Conservation (phyloP, 192 early-diverging fungal genomes). For the Funneliformis mosseae region DNA sequence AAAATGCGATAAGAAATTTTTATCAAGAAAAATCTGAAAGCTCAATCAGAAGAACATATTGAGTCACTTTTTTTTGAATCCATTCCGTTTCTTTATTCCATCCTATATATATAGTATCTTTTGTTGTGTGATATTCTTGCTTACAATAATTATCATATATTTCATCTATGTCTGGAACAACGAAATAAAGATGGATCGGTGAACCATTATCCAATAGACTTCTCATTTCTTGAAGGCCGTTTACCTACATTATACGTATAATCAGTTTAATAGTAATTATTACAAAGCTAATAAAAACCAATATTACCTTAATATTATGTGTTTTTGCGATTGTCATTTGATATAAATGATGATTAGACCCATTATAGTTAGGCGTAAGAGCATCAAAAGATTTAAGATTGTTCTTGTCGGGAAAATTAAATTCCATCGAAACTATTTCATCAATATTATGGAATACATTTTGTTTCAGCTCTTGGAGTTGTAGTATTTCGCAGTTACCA, state of each 20-base stretch:
- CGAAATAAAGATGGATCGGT: constrained; percentile 1
- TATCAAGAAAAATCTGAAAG: no score
- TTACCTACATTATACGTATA: neutral
- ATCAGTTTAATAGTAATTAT: neutral
- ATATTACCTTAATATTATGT: constrained; percentile 8
- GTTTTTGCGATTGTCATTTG: constrained; percentile 6
- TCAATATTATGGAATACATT: no score
- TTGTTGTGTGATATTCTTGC: neutral
- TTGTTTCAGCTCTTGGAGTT: no score
- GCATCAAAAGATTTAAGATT: neutral
- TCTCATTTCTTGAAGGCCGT: neutral
- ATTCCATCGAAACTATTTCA: no score
- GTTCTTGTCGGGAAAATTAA: no score
- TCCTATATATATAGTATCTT: neutral
- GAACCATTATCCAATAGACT: neutral
- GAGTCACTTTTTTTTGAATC: no score
- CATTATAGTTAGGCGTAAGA: neutral
- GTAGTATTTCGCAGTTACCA: no score
- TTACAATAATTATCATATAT: neutral
- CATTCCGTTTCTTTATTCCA: neutral
- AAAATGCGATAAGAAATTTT: no score
- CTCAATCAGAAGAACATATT: no score
- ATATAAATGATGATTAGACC: neutral
- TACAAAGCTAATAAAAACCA: neutral
- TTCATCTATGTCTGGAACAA: neutral